Percentiles rank a stretch among this genome's conserved stretches.
Conservation (phyloP, 352 stramenopile genomes). For the Peronospora destructor region DNA sequence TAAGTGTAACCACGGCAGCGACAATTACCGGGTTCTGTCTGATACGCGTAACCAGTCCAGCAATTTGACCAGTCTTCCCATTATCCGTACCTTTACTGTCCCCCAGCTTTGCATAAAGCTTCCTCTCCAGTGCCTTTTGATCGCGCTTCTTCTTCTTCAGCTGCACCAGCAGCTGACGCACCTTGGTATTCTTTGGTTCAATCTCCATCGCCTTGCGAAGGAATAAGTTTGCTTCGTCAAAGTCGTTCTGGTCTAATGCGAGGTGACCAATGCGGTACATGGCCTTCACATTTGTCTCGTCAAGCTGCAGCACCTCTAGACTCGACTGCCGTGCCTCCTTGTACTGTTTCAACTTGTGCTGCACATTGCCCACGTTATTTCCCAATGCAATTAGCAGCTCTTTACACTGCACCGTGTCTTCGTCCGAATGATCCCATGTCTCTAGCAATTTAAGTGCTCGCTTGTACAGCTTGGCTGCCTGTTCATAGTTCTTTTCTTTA, state of each 20-base stretch:
- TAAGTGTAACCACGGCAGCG: slow-evolving; percentile 33
- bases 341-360: slow-evolving; percentile 64
- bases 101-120: slow-evolving; percentile 66
- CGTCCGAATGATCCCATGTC: slow-evolving; percentile 56
- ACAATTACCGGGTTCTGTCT: slow-evolving; percentile 37
- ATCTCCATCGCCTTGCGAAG: slow-evolving; percentile 56
- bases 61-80: slow-evolving; percentile 7
- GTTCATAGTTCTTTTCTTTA: slow-evolving; percentile 76
- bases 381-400: slow-evolving; percentile 65
- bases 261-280: slow-evolving; percentile 73
- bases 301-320: slow-evolving; percentile 71
- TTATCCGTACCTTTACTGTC: slow-evolving; percentile 15
- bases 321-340: slow-evolving; percentile 74
- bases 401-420: slow-evolving; percentile 53
- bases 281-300: slow-evolving; percentile 68
- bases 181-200: slow-evolving; percentile 59
- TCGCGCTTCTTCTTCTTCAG: slow-evolving; percentile 71
- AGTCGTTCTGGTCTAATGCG: slow-evolving; percentile 66
- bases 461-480: slow-evolving; percentile 81
- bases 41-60: slow-evolving; percentile 18
- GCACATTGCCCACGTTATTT: slow-evolving; percentile 82
- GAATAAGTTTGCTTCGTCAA: slow-evolving; percentile 47
- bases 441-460: slow-evolving; percentile 75
- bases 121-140: slow-evolving; percentile 44
- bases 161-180: slow-evolving; percentile 52